phyloP scores from a whole-genome alignment of 2,329 filamentous ascomycete species.

The Apiospora aurea region DNA sequence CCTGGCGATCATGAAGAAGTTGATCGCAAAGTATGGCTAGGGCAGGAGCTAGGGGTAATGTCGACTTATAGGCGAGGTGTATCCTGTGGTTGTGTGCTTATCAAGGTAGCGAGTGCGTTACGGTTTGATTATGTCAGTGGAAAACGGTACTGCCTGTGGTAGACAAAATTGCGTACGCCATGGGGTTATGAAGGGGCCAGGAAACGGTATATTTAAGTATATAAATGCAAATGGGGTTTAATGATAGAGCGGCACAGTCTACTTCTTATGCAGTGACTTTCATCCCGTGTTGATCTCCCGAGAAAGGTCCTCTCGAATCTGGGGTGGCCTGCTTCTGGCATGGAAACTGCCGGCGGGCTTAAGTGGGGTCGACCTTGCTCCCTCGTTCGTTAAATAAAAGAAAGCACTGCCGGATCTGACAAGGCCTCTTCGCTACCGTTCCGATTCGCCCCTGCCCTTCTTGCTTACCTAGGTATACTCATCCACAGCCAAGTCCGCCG shows the following conservation, averaged over 20 bases:
- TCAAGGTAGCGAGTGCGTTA: not conserved
- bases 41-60: not conserved
- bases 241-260: not conserved
- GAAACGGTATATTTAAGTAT: not conserved
- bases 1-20: slow-evolving; percentile 77
- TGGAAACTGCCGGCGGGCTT: not conserved
- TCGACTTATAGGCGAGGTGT: not conserved
- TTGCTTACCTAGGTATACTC: not conserved
- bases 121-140: not conserved
- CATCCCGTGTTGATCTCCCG: slow-evolving; percentile 5
- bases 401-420: slow-evolving; percentile 14
- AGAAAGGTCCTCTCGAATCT: not conserved
- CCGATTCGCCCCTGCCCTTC: not conserved
- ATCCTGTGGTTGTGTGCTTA: not conserved
- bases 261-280: not conserved
- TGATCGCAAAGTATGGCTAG: slow-evolving; percentile 75
- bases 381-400: not conserved
- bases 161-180: not conserved
- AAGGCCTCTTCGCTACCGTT: not conserved
- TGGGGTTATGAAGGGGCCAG: not conserved
- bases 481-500: not conserved
- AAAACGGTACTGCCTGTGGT: not conserved
- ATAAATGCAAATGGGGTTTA: not conserved
- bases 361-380: not conserved
- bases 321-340: not conserved